phyloP scores from a whole-genome alignment of 768 basidiomycete species.

The Naganishia vaughanmartiniae region DNA sequence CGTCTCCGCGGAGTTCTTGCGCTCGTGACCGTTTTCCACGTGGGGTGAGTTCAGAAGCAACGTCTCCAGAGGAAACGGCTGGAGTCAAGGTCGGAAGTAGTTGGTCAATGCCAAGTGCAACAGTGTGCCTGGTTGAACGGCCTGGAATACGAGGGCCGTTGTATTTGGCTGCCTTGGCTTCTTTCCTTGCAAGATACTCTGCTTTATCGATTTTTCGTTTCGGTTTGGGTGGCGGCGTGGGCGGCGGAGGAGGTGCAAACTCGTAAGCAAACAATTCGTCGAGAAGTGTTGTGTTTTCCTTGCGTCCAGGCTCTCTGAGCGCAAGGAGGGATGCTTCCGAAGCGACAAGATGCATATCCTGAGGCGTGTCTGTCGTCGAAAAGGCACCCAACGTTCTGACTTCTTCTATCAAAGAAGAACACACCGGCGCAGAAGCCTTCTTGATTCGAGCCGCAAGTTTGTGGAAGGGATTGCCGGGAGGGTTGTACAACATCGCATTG shows the following conservation, averaged over 20 bases:
- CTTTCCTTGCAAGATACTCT: conserved; percentile 34
- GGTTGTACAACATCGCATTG: conserved; percentile 86
- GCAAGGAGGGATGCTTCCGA: conserved; percentile 1
- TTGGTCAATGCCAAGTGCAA: conserved; percentile 12
- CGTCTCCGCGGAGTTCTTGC: neutral
- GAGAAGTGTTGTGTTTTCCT: conserved; percentile 46
- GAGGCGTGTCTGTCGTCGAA: conserved; percentile 45
- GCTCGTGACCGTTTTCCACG: neutral
- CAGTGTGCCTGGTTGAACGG: conserved; percentile 21
- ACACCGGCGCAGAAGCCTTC: conserved; percentile 46
- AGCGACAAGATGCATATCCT: conserved; percentile 8
- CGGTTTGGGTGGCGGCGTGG: conserved; percentile 60
- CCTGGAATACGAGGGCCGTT: conserved; percentile 18
- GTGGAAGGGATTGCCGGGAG: conserved; percentile 66
- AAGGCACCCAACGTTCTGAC: conserved; percentile 76
- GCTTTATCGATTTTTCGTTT: conserved; percentile 22
- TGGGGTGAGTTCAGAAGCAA: neutral
- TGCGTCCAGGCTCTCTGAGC: neutral
- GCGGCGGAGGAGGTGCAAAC: conserved; percentile 63
- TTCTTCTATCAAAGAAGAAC: conserved; percentile 11
- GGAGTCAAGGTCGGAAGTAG: neutral
- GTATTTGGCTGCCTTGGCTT: conserved; percentile 34
- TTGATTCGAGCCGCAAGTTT: conserved; percentile 68
- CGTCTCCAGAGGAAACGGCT: neutral
- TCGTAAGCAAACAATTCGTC: conserved; percentile 69